These are phyloP conservation scores for Neurospora sp. DNA, from an alignment of 2,329 filamentous ascomycete genomes.

Conservation along the genomic window DNA sequence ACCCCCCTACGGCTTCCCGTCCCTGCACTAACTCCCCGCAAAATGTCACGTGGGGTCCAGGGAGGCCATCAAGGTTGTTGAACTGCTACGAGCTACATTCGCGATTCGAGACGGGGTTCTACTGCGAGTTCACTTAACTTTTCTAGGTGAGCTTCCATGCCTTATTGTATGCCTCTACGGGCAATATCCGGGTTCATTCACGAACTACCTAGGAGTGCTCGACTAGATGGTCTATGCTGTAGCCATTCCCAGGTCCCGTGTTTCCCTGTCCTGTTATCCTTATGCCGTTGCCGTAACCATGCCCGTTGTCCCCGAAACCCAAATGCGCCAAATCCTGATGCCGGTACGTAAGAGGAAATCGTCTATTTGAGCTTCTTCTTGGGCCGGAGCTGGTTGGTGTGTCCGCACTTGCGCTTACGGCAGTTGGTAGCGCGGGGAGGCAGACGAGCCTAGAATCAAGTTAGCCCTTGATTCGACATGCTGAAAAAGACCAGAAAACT, in stretches of 20 bases:
- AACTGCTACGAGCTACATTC: neutral
- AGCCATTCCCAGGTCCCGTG: neutral
- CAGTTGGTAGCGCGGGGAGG: slow-evolving; percentile 99
- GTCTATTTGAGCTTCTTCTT: slow-evolving; percentile 99
- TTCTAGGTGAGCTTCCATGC: neutral
- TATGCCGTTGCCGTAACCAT: slow-evolving; percentile 12
- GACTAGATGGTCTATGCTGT: neutral
- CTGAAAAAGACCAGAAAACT: neutral
- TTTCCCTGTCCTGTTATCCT: neutral
- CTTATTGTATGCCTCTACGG: neutral
- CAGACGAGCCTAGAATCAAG: slow-evolving; percentile 54
- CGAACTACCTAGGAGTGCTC: neutral
- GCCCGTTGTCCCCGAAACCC: slow-evolving; percentile 21
- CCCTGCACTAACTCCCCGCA: neutral
- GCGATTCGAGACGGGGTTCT: neutral
- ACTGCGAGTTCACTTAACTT: neutral
- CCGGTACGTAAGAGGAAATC: slow-evolving; percentile 23
- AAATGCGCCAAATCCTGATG: slow-evolving; percentile 28
- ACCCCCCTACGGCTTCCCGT: neutral
- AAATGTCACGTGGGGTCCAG: neutral
- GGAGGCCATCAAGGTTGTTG: neutral
- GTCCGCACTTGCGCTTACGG: slow-evolving; percentile 99
- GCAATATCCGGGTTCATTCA: neutral
- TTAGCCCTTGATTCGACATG: neutral
- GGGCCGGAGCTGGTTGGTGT: slow-evolving; percentile 99